Percentiles rank a stretch among this genome's conserved stretches.
phyloP scores from a whole-genome alignment of 306 rosid genomes.

The Vigna radiata region DNA sequence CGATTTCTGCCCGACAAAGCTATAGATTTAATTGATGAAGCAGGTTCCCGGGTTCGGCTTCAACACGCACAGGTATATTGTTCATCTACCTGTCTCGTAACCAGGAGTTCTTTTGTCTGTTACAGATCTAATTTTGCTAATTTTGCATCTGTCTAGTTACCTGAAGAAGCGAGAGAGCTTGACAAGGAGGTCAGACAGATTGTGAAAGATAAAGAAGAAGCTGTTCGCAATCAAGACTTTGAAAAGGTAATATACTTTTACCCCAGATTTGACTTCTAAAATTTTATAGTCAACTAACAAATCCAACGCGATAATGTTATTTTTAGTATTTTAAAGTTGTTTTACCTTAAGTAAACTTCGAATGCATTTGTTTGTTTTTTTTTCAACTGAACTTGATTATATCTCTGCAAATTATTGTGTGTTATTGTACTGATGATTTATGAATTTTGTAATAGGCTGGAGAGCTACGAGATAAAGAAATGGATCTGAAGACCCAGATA shows the following conservation, averaged over 20 bases:
- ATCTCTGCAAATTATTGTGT: not conserved
- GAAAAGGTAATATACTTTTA: slow-evolving; percentile 68
- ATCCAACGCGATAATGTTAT: not conserved
- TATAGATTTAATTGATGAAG: slow-evolving; percentile 94
- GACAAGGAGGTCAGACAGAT: slow-evolving; percentile 92
- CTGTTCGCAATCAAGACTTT: slow-evolving; percentile 93
- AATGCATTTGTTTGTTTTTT: no score
- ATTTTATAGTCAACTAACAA: not conserved
- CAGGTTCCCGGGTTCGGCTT: slow-evolving; percentile 94
- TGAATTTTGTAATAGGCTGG: slow-evolving; percentile 70
- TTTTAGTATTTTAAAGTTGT: not conserved
- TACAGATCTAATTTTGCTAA: slow-evolving; percentile 34
- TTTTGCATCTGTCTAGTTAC: slow-evolving; percentile 62
- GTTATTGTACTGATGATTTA: slow-evolving; percentile 14
- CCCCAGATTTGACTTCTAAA: not conserved
- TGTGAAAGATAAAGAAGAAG: slow-evolving; percentile 89
- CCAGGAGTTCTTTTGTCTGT: slow-evolving; percentile 10
- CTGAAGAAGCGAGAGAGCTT: slow-evolving; percentile 89
- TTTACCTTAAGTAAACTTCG: not conserved
- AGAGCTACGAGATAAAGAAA: slow-evolving; percentile 89
- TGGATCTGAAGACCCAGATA: slow-evolving; percentile 92
- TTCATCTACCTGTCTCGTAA: not conserved
- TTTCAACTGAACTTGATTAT: not conserved
- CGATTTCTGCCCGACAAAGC: slow-evolving; percentile 97
- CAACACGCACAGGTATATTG: slow-evolving; percentile 88